Evolutionary conservation across 495 filamentous ascomycete species (phyloP).

Genomic region (Physcia stellaris): DNA sequence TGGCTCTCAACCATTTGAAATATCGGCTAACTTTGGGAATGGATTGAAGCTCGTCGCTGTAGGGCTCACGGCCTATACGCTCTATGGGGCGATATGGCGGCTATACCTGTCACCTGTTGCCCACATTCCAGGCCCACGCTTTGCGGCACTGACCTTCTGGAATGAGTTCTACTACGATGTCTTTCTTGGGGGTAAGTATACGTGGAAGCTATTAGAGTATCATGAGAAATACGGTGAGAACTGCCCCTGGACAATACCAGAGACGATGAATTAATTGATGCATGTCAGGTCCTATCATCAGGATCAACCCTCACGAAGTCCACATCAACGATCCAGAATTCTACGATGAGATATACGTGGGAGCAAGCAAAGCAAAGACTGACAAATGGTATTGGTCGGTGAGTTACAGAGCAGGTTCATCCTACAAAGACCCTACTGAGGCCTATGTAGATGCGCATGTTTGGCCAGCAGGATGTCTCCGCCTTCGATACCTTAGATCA

Average conservation of each 20-base stretch:
- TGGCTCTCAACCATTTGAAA: no score
- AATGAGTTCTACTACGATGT: slow-evolving; percentile 18
- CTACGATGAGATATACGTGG: slow-evolving; percentile 17
- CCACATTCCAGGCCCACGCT: slow-evolving; percentile 17
- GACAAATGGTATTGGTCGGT: slow-evolving; percentile 8
- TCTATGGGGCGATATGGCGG: slow-evolving; percentile 12
- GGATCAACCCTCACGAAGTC: slow-evolving; percentile 33
- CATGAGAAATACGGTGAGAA: slow-evolving; percentile 3
- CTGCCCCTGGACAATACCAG: neutral
- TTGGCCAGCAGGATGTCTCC: neutral
- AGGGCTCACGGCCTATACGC: neutral
- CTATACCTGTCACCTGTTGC: slow-evolving; percentile 15
- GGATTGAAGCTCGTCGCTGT: no score
- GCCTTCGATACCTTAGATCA: slow-evolving; percentile 13
- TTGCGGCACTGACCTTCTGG: slow-evolving; percentile 17
- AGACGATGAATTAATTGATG: neutral
- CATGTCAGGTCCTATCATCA: slow-evolving; percentile 23
- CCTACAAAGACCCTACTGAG: slow-evolving; percentile 9
- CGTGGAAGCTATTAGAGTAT: slow-evolving; percentile 8
- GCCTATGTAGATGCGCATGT: slow-evolving; percentile 1
- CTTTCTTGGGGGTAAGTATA: neutral
- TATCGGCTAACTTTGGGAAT: no score
- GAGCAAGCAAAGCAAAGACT: slow-evolving; percentile 17
- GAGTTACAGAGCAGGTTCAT: no score
- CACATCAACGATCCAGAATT: slow-evolving; percentile 29